phyloP scores from a whole-genome alignment of 2,329 filamentous ascomycete genomes.

The Sporothrix schenckii region DNA sequence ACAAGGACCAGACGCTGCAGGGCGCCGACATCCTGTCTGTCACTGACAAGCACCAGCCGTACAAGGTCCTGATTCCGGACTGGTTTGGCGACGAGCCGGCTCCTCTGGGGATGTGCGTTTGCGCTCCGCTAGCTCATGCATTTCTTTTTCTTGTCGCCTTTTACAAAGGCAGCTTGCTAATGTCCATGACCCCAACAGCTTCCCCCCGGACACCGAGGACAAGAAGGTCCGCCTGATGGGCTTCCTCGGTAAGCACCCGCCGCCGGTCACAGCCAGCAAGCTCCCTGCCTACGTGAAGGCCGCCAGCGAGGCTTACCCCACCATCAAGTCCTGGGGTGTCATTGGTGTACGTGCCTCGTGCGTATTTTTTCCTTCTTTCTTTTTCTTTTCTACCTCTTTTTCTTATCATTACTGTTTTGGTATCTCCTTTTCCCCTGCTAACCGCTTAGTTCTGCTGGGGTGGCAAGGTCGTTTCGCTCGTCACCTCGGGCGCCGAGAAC shows the following conservation, averaged over 20 bases:
- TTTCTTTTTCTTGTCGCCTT: slow-evolving; percentile 38
- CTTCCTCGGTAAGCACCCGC: slow-evolving; percentile 60
- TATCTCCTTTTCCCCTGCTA: background rate
- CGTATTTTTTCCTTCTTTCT: background rate
- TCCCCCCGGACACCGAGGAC: slow-evolving; percentile 66
- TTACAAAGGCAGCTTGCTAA: background rate
- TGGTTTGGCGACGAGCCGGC: slow-evolving; percentile 78
- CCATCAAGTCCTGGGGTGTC: slow-evolving; percentile 62
- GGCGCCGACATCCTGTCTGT: slow-evolving; percentile 68
- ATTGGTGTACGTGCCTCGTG: slow-evolving; percentile 54
- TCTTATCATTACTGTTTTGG: background rate
- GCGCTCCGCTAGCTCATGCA: background rate
- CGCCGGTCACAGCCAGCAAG: slow-evolving; percentile 52
- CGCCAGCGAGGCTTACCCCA: slow-evolving; percentile 55
- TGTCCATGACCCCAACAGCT: slow-evolving; percentile 44
- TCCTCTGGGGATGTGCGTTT: slow-evolving; percentile 53
- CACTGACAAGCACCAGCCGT: slow-evolving; percentile 63
- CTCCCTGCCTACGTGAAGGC: slow-evolving; percentile 60
- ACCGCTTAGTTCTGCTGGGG: slow-evolving; percentile 64
- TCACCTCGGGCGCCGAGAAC: slow-evolving; percentile 54
- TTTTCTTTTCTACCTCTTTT: background rate
- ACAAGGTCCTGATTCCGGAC: slow-evolving; percentile 89
- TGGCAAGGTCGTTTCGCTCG: slow-evolving; percentile 64
- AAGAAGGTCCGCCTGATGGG: slow-evolving; percentile 61
- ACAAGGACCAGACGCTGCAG: slow-evolving; percentile 70